phyloP scores from a whole-genome alignment of 23 red algal genomes.

The Gracilaria gracilis region DNA sequence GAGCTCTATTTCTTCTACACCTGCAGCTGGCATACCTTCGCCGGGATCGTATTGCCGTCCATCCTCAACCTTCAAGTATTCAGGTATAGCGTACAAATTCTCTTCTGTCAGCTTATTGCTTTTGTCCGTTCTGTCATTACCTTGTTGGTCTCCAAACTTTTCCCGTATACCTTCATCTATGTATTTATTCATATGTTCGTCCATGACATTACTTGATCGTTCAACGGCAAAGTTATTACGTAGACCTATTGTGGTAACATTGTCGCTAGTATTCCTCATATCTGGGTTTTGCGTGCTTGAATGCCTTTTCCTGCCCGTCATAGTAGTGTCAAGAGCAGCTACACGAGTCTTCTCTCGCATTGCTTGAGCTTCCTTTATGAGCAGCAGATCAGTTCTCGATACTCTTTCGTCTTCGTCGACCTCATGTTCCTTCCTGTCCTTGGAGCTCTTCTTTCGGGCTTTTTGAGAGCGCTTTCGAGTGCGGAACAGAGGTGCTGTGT shows the following conservation, averaged over 20 bases:
- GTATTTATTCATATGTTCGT: slow-evolving; percentile 62
- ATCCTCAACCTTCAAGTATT: slow-evolving; percentile 38
- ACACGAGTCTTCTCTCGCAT: slow-evolving; percentile 49
- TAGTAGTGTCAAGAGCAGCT: slow-evolving; percentile 19
- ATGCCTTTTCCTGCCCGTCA: not conserved
- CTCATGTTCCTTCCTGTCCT: not conserved
- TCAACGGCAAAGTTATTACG: slow-evolving; percentile 58
- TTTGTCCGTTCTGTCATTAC: not conserved
- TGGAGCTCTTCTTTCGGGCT: slow-evolving; percentile 15
- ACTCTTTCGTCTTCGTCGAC: slow-evolving; percentile 2
- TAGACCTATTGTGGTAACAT: slow-evolving; percentile 8
- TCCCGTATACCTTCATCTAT: slow-evolving; percentile 59
- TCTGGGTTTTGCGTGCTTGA: not conserved
- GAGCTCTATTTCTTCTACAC: slow-evolving; percentile 66
- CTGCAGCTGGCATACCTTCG: slow-evolving; percentile 59
- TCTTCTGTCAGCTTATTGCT: slow-evolving; percentile 11
- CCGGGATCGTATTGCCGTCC: slow-evolving; percentile 58
- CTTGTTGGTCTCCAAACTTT: slow-evolving; percentile 48
- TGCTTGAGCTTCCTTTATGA: slow-evolving; percentile 45
- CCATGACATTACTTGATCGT: slow-evolving; percentile 43
- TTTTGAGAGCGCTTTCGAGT: slow-evolving; percentile 40
- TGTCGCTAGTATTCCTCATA: not conserved
- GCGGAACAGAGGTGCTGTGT: slow-evolving; percentile 6
- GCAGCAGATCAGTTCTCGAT: slow-evolving; percentile 40
- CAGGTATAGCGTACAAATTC: slow-evolving; percentile 54